Evolutionary conservation across 257 asterid species (phyloP).

Genomic region (Penstemon newberryi): DNA sequence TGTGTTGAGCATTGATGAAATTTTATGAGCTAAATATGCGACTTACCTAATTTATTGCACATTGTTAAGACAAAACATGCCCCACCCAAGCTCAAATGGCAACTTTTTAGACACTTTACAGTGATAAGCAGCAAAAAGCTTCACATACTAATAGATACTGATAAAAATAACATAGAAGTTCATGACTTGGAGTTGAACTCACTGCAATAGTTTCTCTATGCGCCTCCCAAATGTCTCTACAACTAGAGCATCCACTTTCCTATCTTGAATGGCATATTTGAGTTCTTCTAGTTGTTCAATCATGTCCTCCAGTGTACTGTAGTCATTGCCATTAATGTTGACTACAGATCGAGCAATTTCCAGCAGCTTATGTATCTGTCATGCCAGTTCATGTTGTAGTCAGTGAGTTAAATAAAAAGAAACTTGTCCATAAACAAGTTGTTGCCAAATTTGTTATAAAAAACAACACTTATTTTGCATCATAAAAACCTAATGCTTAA

Average conservation of each 20-base stretch:
- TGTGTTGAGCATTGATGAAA: neutral
- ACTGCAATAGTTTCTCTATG: slow-evolving; percentile 92
- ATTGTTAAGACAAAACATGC: slow-evolving; percentile 14
- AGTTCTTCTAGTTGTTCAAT: slow-evolving; percentile 78
- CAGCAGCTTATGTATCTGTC: slow-evolving; percentile 77
- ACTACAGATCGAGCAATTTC: slow-evolving; percentile 79
- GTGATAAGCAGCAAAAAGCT: slow-evolving; percentile 10
- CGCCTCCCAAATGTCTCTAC: slow-evolving; percentile 98
- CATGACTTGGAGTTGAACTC: slow-evolving; percentile 44
- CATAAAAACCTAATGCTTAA: slow-evolving; percentile 10
- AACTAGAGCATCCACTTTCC: slow-evolving; percentile 97
- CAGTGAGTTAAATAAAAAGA: slow-evolving; percentile 28
- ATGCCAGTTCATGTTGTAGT: slow-evolving; percentile 41
- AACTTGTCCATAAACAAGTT: slow-evolving; percentile 15
- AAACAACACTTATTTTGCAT: slow-evolving; percentile 11
- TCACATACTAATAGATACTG: slow-evolving; percentile 19
- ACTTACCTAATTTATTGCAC: slow-evolving; percentile 15
- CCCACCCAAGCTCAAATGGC: slow-evolving; percentile 4
- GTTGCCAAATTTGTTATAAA: slow-evolving; percentile 4
- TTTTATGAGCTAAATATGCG: slow-evolving; percentile 10
- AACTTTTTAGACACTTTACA: slow-evolving; percentile 20
- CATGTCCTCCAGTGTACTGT: slow-evolving; percentile 78
- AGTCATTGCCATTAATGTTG: slow-evolving; percentile 61
- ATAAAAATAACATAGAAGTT: slow-evolving; percentile 21
- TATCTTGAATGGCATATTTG: slow-evolving; percentile 79